Base-by-base conservation (phyloP, 495 filamentous ascomycete genomes). In the Apodospora peruviana region DNA sequence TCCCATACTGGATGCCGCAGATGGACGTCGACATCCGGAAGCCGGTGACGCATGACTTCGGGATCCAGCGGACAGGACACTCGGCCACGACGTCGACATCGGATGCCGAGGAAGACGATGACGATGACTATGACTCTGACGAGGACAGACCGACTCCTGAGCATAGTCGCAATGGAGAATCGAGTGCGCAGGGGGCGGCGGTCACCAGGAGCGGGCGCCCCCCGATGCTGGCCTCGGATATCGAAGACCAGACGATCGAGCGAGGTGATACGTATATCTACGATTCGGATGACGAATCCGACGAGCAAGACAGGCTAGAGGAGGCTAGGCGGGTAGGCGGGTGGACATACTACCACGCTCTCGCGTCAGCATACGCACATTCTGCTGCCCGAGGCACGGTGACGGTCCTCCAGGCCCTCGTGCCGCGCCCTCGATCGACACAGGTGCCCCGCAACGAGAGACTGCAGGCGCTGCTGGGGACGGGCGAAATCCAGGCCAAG, bases 11-110 rank as follows among this genome's bases (percentile, higher is more conserved):
- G 93, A 85, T 90, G 72, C 93, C 93, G 0, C 93, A 99, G 68
- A 99, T 99, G 94, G 87, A 90, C 53, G 81, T 90, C 35, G 93
- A 99, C 59, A 99, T 99, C 61, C 87, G 91, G 53, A 99, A 99
- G 69, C 90, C 93, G 0, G 75, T 79, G 16, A 87, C 81, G 0
- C 88, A 87, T 50, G 77, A 81, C 46, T 96, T 96, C 58, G 93
- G 93, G 51, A 97, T 99, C 58, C 79, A 87, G 56, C 76, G 91
- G 24, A 84, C 85, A 1, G 78, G 77, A 12, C 80, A 88, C 16
- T 90, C 85, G 42, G 82, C 82, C 4, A 85, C 80, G 19, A 76
- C 82, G 23, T 87, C 85, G 18, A 90, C 87, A 9, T 88, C 85
- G 22, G 88, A 91, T 42, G 87, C 87, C 34, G 75, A 82, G 36